Evolutionary conservation across 805 yeast genomes (phyloP), one percentile per base, ranked within the genome.

Genomic region (Metschnikowia peoriensis): DNA sequence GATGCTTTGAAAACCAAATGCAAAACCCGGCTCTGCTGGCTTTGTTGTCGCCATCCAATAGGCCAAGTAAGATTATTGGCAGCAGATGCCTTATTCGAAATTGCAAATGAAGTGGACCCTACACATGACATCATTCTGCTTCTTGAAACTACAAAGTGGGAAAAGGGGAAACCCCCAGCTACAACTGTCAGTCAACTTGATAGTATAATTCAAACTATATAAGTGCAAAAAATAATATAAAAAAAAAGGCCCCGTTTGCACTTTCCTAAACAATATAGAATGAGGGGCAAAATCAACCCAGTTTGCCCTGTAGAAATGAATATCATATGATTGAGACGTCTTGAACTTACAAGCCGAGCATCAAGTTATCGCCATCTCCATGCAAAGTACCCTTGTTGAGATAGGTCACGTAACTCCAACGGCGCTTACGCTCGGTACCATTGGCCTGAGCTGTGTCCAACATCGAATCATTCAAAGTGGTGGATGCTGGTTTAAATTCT

Each of bases 21-120:
- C 11, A 41, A 56, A 10, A 40, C 41, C 32, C 55, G 65, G 61
- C 54, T 66, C 44, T 50, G 59, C 28, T 67, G 68, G 66, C 50
- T 71, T 38, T 61, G 67, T 34, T 64, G 66, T 7, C 62, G 55
- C 15, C 78, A 77, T 53, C 64, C 66, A 2, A 41, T 61, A 11
- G 64, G 66, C 1, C 57, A 59, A 29, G 72, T 75, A 0, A 64
- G 83, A 1, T 53, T 54, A 4, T 38, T 69, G 48, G 76, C 80
- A 0, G 68, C 77, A 11, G 81, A 79, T 45, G 73, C 71, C 28
- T 49, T 81, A 7, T 78, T 67, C 53, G 78, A 72, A 48, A 57
- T 69, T 5, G 61, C 62, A 40, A 66, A 60, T 38, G 76, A 72
- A 28, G 17, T 39, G 15, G 46, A 37, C 17, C 44, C 50, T n/a